Evolutionary conservation across 768 basidiomycete species (phyloP), one percentile per base, ranked within the genome.

Genomic region (Rhodocollybia butyracea): DNA sequence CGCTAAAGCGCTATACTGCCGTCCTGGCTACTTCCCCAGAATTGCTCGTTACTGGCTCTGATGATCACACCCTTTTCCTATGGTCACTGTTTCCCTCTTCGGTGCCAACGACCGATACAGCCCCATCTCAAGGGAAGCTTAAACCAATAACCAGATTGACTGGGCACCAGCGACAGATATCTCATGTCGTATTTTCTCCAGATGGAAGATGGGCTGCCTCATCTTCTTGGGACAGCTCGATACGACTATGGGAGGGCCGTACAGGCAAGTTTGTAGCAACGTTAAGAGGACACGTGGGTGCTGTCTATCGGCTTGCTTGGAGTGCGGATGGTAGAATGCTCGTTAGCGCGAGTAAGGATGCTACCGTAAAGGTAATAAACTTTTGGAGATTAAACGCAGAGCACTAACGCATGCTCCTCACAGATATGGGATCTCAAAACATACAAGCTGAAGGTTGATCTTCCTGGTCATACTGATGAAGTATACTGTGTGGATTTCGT

Each of bases 401-500:
- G 50, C 34, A 26, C 27, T 41, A 6, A 55, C 5, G 17, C 29
- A 10, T 40, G 41, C 3, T 32, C 31, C 13, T 24, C 7, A 17
- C 68, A 94, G 94, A 86, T 98, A 22, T 98, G 96, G 96, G 92
- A 97, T 69, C 76, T 98, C 54, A 94, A 92, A 69, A 98, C 94
- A 5, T 93, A 91, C 70, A 98, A 99, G 72, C 84, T 99, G 59
- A 90, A 92, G 66, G 85, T 82, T 6, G 96, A 99, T 68, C 83
- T 99, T 17, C 93, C 94, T 0, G 96, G 96, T 19, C 96, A 99
- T 67, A 91, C 89, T 1, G 96, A 99, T 61, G 96, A 99, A 68
- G 95, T 99, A 32, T 98, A 98, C 72, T 98, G 96, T 64, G 96
- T 99, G 15, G 96, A 98, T 70, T 99, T 97, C 66, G 95, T 99